Conservation (phyloP, 1,139 yeast genomes). For the Yamadazyma friedrichii region DNA sequence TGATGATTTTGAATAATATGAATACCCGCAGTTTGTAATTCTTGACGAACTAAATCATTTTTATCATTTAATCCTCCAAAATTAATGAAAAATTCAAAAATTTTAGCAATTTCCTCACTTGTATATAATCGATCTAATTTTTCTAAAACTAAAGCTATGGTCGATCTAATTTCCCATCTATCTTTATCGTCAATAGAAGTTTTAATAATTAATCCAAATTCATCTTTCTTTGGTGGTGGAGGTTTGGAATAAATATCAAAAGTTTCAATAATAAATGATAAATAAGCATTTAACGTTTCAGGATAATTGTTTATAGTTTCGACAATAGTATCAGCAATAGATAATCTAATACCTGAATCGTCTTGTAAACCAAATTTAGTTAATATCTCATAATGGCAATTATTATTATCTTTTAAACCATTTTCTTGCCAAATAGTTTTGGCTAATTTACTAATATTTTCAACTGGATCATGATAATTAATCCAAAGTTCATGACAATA, state of each 20-base stretch:
- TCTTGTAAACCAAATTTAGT: conserved; percentile 44
- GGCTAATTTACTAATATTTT: conserved; percentile 63
- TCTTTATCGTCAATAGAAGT: conserved; percentile 62
- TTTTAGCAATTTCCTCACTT: conserved; percentile 37
- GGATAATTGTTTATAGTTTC: conserved; percentile 27
- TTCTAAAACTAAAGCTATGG: conserved; percentile 68
- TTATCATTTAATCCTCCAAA: conserved; percentile 72
- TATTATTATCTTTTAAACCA: conserved; percentile 44
- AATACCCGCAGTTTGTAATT: conserved; percentile 87
- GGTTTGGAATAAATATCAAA: conserved; percentile 67
- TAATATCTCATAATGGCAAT: conserved; percentile 47
- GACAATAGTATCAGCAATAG: conserved; percentile 64
- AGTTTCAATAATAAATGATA: conserved; percentile 49
- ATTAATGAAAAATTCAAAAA: conserved; percentile 60
- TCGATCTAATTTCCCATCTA: conserved; percentile 82
- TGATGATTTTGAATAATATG: conserved; percentile 69
- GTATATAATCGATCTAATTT: conserved; percentile 53
- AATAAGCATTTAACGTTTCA: conserved; percentile 27
- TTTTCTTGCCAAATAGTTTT: conserved; percentile 84
- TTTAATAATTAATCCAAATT: conserved; percentile 74
- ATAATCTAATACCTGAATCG: conserved; percentile 65
- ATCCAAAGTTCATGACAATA: conserved; percentile 76
- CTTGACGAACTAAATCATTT: conserved; percentile 71
- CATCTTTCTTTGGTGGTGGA: conserved; percentile 73
- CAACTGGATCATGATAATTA: conserved; percentile 72